Evolutionary conservation across 2,329 filamentous ascomycete species (phyloP).

Genomic region (Claviceps arundinis): DNA sequence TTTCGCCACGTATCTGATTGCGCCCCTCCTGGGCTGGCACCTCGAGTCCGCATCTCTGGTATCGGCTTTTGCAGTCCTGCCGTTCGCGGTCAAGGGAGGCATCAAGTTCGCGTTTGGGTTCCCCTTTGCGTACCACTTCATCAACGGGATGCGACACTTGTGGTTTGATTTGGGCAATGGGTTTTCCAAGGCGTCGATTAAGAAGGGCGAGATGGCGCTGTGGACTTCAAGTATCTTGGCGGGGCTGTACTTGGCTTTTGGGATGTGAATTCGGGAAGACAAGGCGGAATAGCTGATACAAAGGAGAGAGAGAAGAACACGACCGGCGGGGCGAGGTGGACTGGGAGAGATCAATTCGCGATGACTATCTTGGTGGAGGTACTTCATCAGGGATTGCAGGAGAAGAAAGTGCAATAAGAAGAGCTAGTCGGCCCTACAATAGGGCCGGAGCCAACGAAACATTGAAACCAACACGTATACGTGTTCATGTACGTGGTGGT

Average conservation of each 20-base stretch:
- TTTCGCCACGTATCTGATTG: slow-evolving; percentile 65
- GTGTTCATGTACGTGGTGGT: not conserved
- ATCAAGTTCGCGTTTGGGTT: slow-evolving; percentile 43
- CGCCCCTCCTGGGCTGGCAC: slow-evolving; percentile 57
- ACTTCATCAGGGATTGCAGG: not conserved
- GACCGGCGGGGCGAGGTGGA: too few species aligned
- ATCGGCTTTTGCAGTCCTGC: slow-evolving; percentile 44
- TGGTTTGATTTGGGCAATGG: slow-evolving; percentile 38
- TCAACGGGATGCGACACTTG: slow-evolving; percentile 44
- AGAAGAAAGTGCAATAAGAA: not conserved
- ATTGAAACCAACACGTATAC: not conserved
- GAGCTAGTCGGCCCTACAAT: not conserved
- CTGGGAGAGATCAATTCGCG: too few species aligned
- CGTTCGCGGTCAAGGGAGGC: slow-evolving; percentile 44
- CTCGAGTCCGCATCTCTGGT: slow-evolving; percentile 46
- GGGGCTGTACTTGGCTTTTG: slow-evolving; percentile 32
- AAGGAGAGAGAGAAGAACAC: not conserved
- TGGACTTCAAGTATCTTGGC: slow-evolving; percentile 33
- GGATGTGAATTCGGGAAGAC: slow-evolving; percentile 24
- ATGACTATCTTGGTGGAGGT: not conserved
- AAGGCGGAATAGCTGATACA: not conserved
- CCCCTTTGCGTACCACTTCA: slow-evolving; percentile 45
- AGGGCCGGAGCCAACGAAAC: too few species aligned
- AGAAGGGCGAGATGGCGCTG: slow-evolving; percentile 32
- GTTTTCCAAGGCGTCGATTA: slow-evolving; percentile 34